Percentiles rank a stretch among this genome's conserved stretches.
phyloP scores from a whole-genome alignment of 1,284 basidiomycete species.

The Pseudozyma sp. region DNA sequence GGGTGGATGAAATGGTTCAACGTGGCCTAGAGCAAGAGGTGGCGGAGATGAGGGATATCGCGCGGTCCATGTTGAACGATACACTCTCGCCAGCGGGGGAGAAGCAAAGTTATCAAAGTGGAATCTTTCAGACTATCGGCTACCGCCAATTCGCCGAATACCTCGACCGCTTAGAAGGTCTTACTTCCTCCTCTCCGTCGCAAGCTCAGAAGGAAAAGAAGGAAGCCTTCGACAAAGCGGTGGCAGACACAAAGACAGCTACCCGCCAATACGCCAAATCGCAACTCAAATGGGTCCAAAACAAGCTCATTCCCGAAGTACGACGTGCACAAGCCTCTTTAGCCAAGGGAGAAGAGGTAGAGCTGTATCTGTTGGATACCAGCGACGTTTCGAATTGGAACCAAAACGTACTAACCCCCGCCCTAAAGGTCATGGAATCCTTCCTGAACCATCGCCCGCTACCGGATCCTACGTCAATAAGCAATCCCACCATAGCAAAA shows the following conservation, averaged over 20 bases:
- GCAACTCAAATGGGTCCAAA: constrained; percentile 91
- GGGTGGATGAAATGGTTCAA: constrained; percentile 92
- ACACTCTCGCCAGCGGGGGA: constrained; percentile 1
- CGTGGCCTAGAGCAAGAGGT: constrained; percentile 89
- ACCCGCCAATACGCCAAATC: constrained; percentile 92
- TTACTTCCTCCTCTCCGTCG: neutral
- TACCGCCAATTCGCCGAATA: constrained; percentile 88
- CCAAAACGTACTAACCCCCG: constrained; percentile 60
- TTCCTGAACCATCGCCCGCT: constrained; percentile 75
- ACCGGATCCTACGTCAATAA: constrained; percentile 76
- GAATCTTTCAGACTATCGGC: constrained; percentile 95
- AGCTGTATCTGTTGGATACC: constrained; percentile 77
- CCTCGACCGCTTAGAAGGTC: constrained; percentile 69
- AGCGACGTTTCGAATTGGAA: constrained; percentile 75
- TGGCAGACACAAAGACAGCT: constrained; percentile 84
- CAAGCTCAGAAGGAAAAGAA: constrained; percentile 46
- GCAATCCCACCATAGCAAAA: constrained; percentile 72
- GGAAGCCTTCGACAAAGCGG: constrained; percentile 73
- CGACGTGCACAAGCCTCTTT: constrained; percentile 23
- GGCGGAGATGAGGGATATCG: constrained; percentile 71
- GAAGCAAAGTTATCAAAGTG: constrained; percentile 74
- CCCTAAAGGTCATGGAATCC: constrained; percentile 41
- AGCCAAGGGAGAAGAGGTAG: constrained; percentile 61
- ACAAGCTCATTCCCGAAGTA: constrained; percentile 85
- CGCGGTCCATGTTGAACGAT: constrained; percentile 30